phyloP scores from a whole-genome alignment of 2,329 filamentous ascomycete species.

The Colletotrichum navitas region DNA sequence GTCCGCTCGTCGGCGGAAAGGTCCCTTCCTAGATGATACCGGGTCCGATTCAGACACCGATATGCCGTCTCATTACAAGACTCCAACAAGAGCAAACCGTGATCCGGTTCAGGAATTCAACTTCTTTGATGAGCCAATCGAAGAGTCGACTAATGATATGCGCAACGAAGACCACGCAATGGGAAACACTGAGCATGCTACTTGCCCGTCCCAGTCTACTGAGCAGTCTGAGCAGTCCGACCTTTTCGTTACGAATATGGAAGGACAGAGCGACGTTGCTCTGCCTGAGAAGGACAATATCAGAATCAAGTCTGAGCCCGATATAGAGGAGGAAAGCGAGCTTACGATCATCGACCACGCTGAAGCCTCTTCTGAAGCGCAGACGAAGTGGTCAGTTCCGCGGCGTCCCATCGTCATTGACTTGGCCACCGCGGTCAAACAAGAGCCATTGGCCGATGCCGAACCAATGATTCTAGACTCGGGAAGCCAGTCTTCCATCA shows the following conservation, averaged over 20 bases:
- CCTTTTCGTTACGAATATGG: not conserved
- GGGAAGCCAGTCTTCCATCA: not conserved
- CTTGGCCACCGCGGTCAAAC: not conserved
- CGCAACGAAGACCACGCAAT: not conserved
- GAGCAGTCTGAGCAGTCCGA: not conserved
- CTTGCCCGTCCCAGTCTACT: not conserved
- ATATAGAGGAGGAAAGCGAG: not conserved
- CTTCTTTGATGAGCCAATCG: not conserved
- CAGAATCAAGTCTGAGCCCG: conserved; percentile 1
- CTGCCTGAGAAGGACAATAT: not conserved
- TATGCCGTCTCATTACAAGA: no score
- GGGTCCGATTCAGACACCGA: not conserved
- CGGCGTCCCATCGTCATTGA: not conserved
- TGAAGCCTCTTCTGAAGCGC: not conserved
- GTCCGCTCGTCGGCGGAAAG: not conserved
- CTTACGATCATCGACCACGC: conserved; percentile 3
- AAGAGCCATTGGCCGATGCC: not conserved
- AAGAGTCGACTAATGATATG: not conserved
- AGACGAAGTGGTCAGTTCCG: not conserved
- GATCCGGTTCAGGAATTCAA: not conserved
- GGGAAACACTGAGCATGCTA: not conserved
- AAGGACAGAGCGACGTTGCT: accelerated
- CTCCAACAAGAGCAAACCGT: not conserved
- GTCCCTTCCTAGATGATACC: no score
- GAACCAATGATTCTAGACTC: no score